These are phyloP conservation scores for Eucalyptus cladocalyx DNA, from an alignment of 345 rosid species.

Conservation along the genomic window DNA sequence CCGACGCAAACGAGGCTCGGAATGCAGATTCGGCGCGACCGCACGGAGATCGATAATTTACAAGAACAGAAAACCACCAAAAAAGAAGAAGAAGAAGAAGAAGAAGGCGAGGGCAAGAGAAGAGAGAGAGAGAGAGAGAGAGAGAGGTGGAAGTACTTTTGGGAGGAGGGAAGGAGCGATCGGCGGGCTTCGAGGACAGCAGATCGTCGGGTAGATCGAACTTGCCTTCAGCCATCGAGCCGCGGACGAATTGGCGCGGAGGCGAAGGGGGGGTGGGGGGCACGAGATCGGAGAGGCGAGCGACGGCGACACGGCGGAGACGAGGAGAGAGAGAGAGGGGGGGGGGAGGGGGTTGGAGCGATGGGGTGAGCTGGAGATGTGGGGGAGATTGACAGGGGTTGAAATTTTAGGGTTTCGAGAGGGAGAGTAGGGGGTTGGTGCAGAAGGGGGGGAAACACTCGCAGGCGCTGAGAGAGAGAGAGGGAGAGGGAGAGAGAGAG, in stretches of 20 bases:
- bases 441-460: background rate
- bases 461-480: background rate
- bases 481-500: background rate
- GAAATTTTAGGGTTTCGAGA: slow-evolving; percentile 8
- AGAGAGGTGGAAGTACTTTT: slow-evolving; percentile 24
- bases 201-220: slow-evolving; percentile 83
- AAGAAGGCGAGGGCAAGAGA: background rate
- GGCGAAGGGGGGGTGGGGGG: background rate
- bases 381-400: background rate
- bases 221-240: slow-evolving; percentile 62
- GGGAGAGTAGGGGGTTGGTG: background rate
- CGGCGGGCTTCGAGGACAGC: slow-evolving; percentile 43
- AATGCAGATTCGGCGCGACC: background rate
- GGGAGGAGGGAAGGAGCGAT: slow-evolving; percentile 28
- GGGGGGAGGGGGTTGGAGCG: background rate
- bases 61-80: background rate
- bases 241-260: background rate
- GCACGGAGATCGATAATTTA: background rate
- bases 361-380: background rate
- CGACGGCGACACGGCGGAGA: background rate
- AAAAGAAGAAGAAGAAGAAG: background rate
- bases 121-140: background rate
- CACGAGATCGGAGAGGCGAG: background rate
- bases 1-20: background rate
- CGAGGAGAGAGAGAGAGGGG: background rate